Evolutionary conservation across 192 early-diverging fungal genomes (phyloP).

Genomic region (Rhizophagus clarus): DNA sequence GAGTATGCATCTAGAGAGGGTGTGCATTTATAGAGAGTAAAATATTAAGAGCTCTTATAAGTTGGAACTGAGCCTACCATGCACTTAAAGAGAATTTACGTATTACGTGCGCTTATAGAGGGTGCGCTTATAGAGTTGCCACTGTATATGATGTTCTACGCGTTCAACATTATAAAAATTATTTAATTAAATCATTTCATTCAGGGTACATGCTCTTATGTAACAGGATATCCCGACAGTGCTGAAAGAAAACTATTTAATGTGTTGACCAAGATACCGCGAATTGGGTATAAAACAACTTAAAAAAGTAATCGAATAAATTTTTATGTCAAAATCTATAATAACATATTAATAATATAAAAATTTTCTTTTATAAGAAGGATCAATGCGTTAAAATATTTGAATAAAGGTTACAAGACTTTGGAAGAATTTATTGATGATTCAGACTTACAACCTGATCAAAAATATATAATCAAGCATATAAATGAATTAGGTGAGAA

Average conservation of each 20-base stretch:
- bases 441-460: neutral
- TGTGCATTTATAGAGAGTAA: too few relatives aligned
- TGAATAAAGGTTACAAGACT: conserved; percentile 32
- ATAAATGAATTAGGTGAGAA: conserved; percentile 18
- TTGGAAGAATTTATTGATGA: conserved; percentile 21
- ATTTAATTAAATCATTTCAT: neutral
- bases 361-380: conserved; percentile 15
- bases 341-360: neutral
- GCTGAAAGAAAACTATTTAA: conserved; percentile 14
- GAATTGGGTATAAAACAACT: conserved; percentile 23
- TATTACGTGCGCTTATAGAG: too few relatives aligned
- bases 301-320: neutral
- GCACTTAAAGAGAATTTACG: too few relatives aligned
- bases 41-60: too few relatives aligned
- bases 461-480: neutral
- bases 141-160: too few relatives aligned
- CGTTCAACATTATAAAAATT: neutral
- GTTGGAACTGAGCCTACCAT: too few relatives aligned
- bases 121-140: too few relatives aligned
- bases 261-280: conserved; percentile 1
- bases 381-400: conserved; percentile 15
- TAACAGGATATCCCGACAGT: neutral
- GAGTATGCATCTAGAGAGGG: too few relatives aligned
- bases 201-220: conserved; percentile 17
- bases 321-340: conserved; percentile 6